phyloP scores from a whole-genome alignment of 2,329 filamentous ascomycete genomes.

The Epichloe hybrida region DNA sequence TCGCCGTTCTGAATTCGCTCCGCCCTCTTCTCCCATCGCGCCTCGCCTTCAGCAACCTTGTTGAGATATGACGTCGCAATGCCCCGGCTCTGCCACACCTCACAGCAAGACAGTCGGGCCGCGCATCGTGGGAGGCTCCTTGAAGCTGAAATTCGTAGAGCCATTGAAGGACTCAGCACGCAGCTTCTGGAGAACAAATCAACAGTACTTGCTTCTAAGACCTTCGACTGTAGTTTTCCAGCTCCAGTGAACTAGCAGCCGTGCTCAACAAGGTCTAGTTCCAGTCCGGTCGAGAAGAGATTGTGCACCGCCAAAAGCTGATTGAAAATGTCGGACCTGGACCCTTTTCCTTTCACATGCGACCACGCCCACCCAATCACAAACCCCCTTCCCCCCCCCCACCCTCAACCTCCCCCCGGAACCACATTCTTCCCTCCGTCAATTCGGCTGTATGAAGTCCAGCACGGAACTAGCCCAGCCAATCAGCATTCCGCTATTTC shows the following conservation, averaged over 20 bases:
- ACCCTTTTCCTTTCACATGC: conserved; percentile 12
- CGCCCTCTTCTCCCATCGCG: conserved; percentile 35
- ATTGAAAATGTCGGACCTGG: neutral
- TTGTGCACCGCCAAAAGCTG: neutral
- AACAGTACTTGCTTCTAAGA: no score
- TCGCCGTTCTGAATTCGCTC: conserved; percentile 35
- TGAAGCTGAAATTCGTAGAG: neutral
- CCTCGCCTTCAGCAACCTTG: conserved; percentile 29
- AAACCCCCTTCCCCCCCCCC: neutral
- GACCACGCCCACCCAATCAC: conserved; percentile 17
- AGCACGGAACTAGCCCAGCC: conserved; percentile 18
- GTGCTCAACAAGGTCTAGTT: neutral
- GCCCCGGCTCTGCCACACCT: conserved; percentile 18
- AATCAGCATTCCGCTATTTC: conserved; percentile 33
- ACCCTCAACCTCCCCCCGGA: conserved; percentile 2
- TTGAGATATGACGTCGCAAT: conserved; percentile 28
- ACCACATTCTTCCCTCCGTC: conserved; percentile 16
- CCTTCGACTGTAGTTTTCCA: no score
- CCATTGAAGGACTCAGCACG: neutral
- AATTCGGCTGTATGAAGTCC: conserved; percentile 14
- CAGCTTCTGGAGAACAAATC: neutral
- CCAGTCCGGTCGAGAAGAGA: neutral
- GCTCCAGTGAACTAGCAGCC: neutral
- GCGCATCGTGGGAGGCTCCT: conserved; percentile 14
- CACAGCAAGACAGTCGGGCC: conserved; percentile 9